A percentile compares a stretch with the other conserved stretches of the same genome.
Conservation (phyloP, 1,284 basidiomycete species). For the Cystobasidiaceae sp. region DNA sequence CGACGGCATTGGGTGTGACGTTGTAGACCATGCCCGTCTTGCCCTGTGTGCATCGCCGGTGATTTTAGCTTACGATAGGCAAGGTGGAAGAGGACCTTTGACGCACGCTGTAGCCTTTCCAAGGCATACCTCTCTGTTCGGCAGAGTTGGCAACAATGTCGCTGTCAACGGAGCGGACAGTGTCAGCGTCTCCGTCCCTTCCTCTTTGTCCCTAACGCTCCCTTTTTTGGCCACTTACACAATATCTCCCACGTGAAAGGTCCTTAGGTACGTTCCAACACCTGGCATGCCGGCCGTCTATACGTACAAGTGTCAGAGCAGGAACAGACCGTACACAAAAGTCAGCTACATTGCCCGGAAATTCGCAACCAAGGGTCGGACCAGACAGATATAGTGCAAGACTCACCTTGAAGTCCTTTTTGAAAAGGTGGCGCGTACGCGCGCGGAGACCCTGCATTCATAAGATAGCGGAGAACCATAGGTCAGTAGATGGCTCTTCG, state of each 20-base stretch:
- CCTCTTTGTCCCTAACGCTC: conserved; percentile 37
- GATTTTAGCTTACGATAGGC: not conserved
- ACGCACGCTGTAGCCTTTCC: conserved; percentile 61
- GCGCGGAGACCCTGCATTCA: conserved; percentile 79
- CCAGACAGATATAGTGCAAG: conserved; percentile 46
- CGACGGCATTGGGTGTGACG: conserved; percentile 89
- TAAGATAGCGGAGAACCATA: not conserved
- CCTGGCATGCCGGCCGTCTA: no score
- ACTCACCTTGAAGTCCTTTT: conserved; percentile 75
- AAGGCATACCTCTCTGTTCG: conserved; percentile 99
- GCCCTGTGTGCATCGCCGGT: conserved; percentile 49
- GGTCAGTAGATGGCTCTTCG: not conserved
- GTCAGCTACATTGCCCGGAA: no score
- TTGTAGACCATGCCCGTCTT: conserved; percentile 98
- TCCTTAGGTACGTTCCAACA: conserved; percentile 86
- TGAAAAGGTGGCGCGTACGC: conserved; percentile 99
- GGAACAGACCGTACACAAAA: no score
- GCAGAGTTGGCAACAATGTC: conserved; percentile 70
- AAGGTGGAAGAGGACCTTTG: not conserved
- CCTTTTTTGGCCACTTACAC: conserved; percentile 99
- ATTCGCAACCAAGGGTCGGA: conserved; percentile 48
- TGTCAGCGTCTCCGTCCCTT: not conserved
- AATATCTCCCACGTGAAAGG: conserved; percentile 94
- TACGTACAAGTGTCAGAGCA: no score
- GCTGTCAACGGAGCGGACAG: not conserved